Base-by-base conservation (phyloP, 1,284 basidiomycete species). In the Mycocalia duriaeana region DNA sequence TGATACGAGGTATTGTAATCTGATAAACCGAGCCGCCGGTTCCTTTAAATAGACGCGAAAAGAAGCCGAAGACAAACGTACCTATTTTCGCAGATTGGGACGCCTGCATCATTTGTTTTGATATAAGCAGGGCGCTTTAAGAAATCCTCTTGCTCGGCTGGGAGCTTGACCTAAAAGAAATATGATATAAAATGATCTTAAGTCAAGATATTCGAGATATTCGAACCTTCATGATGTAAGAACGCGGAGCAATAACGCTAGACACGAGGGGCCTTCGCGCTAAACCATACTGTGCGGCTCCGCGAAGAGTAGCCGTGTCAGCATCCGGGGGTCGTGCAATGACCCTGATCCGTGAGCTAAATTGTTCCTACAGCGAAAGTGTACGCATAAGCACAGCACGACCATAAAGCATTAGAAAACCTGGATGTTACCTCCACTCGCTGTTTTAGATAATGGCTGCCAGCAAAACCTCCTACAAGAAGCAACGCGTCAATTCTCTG, bases 381-480 rank as follows among this genome's bases (percentile, higher is more conserved):
- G 38, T 35, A 28, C 38, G 45, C 26, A 9, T 22, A 31, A 46
- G 20, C 22, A 36, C n/a, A n/a, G n/a, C n/a, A n/a, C n/a, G n/a
- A 20, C 28, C 19, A 46, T 37, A 42, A 46, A 34, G 26, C 25
- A 37, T 37, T 50, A 43, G 45, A 42, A 37, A 47, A 38, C 68
- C 72, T 56, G 22, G 25, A 8, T 54, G 44, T 23, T 13, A 84
- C 86, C 72, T 88, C 75, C 31, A 90, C 82, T 53, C 79, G 76
- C 57, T 78, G 75, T 65, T 85, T 89, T 49, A 90, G 68, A 63
- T 91, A 90, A 60, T 87, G 82, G 62, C 85, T 86, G 9, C 83
- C 86, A 38, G 88, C 84, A 64, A 91, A 91, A 46, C 89, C 89
- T 65, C 89, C 89, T 57, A 91, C 89, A 56, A 91, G 78, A 53